Percentiles rank a stretch among this genome's conserved stretches.
phyloP scores from a whole-genome alignment of 768 basidiomycete species.

The Calocybe indica region DNA sequence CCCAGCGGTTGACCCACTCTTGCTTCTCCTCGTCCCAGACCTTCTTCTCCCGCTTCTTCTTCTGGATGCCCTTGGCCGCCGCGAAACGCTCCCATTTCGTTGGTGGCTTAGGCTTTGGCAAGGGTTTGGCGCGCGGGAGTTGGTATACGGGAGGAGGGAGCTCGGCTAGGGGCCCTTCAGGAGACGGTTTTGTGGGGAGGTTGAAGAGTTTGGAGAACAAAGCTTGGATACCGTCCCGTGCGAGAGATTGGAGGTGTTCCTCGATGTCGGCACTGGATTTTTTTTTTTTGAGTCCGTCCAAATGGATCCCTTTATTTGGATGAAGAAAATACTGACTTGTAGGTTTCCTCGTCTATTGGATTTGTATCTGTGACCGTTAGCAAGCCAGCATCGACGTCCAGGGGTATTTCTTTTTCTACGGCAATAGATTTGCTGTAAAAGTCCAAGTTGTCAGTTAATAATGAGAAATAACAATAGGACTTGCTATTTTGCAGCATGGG shows the following conservation, averaged over 20 bases:
- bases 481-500: conserved; percentile 68
- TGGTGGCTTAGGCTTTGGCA: conserved; percentile 86
- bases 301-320: background rate
- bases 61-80: conserved; percentile 87
- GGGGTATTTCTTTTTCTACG: conserved; percentile 75
- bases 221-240: conserved; percentile 77
- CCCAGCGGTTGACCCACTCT: conserved; percentile 91
- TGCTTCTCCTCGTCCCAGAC: conserved; percentile 95
- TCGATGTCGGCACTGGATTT: conserved; percentile 65
- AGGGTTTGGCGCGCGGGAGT: conserved; percentile 86
- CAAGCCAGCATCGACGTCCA: conserved; percentile 77
- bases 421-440: conserved; percentile 51
- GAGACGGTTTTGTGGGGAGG: conserved; percentile 69
- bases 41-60: conserved; percentile 70
- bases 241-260: conserved; percentile 69
- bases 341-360: conserved; percentile 78
- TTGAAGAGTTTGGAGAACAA: conserved; percentile 77
- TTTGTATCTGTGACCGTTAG: conserved; percentile 86
- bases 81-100: conserved; percentile 99
- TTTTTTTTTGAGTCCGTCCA: background rate
- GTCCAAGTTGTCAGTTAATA: background rate
- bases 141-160: conserved; percentile 73
- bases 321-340: conserved; percentile 48
- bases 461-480: conserved; percentile 15
- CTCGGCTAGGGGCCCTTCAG: conserved; percentile 77